Percentiles rank a stretch among this genome's conserved stretches.
Conservation (phyloP, 192 early-diverging fungal species). For the Kickxella alabastrina region DNA sequence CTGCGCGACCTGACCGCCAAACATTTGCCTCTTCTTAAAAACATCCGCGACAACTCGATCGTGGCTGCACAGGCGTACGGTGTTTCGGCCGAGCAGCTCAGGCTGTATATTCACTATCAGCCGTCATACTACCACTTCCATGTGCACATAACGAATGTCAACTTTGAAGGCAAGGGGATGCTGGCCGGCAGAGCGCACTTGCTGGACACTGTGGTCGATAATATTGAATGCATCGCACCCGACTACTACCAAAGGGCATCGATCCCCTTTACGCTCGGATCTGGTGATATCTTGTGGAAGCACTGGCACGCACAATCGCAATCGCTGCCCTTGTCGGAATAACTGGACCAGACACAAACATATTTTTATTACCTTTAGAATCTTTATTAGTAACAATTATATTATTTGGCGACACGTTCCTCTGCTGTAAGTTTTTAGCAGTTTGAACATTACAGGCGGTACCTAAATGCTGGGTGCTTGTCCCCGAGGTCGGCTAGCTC, state of each 20-base stretch:
- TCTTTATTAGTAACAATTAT: too few relatives aligned
- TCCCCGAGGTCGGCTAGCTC: conserved; percentile 6
- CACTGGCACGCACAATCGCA: too few relatives aligned
- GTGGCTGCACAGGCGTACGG: conserved; percentile 46
- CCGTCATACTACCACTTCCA: conserved; percentile 83
- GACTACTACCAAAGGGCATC: conserved; percentile 66
- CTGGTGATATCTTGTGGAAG: conserved; percentile 41
- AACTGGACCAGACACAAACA: too few relatives aligned
- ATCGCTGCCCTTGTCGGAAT: too few relatives aligned
- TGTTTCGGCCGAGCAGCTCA: conserved; percentile 56
- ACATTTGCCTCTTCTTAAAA: conserved; percentile 64
- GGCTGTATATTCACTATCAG: conserved; percentile 76
- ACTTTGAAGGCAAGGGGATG: conserved; percentile 55
- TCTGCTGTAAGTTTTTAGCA: too few relatives aligned
- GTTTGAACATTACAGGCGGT: not conserved
- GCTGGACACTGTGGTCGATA: conserved; percentile 65
- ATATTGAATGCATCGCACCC: conserved; percentile 57
- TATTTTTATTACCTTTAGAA: too few relatives aligned
- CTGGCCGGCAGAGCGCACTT: conserved; percentile 64
- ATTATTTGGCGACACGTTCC: too few relatives aligned
- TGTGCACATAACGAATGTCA: conserved; percentile 68
- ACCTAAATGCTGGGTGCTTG: conserved; percentile 1
- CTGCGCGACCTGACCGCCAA: conserved; percentile 57
- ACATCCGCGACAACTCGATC: conserved; percentile 54
- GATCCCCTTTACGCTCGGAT: conserved; percentile 59